phyloP scores from a whole-genome alignment of 1,139 yeast genomes.

The Candida sanyaensis region DNA sequence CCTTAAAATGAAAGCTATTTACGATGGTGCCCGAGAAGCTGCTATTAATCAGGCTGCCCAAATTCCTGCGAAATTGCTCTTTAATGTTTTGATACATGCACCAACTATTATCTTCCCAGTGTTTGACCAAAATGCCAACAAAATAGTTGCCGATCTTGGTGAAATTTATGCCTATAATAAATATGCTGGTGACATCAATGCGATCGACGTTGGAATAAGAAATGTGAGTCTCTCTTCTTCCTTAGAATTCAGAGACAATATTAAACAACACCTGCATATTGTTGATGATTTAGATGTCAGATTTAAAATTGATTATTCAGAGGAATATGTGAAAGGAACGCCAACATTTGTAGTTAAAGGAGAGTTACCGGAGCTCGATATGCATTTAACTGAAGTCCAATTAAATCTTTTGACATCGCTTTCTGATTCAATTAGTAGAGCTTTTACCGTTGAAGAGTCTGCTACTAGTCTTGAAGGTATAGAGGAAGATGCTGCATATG shows the following conservation, averaged over 20 bases:
- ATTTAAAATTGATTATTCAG: conserved; percentile 61
- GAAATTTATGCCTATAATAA: conserved; percentile 73
- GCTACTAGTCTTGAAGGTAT: conserved; percentile 49
- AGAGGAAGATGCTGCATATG: conserved; percentile 65
- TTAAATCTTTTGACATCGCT: conserved; percentile 59
- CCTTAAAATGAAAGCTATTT: conserved; percentile 81
- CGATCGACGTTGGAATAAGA: conserved; percentile 63
- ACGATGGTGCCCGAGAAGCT: conserved; percentile 85
- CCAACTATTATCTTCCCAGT: conserved; percentile 85
- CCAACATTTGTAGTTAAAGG: conserved; percentile 64
- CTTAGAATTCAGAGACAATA: conserved; percentile 29
- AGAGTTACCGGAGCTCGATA: conserved; percentile 62
- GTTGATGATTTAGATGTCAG: conserved; percentile 69
- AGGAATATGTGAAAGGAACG: conserved; percentile 33
- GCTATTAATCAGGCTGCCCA: conserved; percentile 70
- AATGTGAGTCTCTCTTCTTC: conserved; percentile 66
- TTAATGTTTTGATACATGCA: conserved; percentile 73
- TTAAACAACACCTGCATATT: conserved; percentile 59
- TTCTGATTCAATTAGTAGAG: conserved; percentile 57
- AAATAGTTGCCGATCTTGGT: conserved; percentile 75
- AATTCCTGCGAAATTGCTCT: conserved; percentile 64
- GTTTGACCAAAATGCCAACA: conserved; percentile 54
- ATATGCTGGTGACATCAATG: conserved; percentile 33
- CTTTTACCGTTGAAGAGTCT: conserved; percentile 46
- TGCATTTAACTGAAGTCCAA: conserved; percentile 79